Conservation (phyloP, 2,329 filamentous ascomycete genomes). For the Fusarium lateritium region DNA sequence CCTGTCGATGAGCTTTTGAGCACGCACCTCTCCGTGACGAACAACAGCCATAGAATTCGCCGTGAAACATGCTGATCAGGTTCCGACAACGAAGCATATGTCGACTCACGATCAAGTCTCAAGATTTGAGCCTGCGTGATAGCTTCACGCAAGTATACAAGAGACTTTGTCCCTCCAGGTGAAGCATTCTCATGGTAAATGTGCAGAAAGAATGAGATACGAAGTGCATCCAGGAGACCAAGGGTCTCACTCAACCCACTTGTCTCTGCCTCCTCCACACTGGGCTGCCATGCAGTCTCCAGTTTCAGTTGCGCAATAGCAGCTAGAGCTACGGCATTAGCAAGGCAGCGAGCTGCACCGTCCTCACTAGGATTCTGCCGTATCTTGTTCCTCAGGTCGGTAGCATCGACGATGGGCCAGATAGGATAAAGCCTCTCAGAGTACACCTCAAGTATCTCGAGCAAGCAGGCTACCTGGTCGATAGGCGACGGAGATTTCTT, state of each 20-base stretch:
- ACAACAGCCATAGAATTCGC: slow-evolving; percentile 63
- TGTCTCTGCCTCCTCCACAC: slow-evolving; percentile 49
- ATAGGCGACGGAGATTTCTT: slow-evolving; percentile 27
- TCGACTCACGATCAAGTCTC: slow-evolving; percentile 61
- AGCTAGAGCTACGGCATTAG: slow-evolving; percentile 63
- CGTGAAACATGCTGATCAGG: slow-evolving; percentile 62
- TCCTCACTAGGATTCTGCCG: slow-evolving; percentile 50
- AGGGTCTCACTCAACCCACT: slow-evolving; percentile 49
- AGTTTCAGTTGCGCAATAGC: slow-evolving; percentile 65
- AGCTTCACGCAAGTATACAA: slow-evolving; percentile 65
- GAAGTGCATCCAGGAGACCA: slow-evolving; percentile 58
- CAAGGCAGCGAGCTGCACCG: slow-evolving; percentile 57
- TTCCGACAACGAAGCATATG: slow-evolving; percentile 54
- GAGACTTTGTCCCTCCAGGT: slow-evolving; percentile 62
- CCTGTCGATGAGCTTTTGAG: neutral
- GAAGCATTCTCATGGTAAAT: slow-evolving; percentile 66
- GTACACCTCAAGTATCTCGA: slow-evolving; percentile 59
- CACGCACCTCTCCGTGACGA: slow-evolving; percentile 60
- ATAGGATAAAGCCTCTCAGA: slow-evolving; percentile 66
- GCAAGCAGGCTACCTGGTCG: slow-evolving; percentile 49
- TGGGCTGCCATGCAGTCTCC: slow-evolving; percentile 49
- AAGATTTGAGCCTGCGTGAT: slow-evolving; percentile 67
- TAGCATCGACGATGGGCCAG: slow-evolving; percentile 65
- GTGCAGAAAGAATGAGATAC: slow-evolving; percentile 66
- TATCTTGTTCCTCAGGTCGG: slow-evolving; percentile 58